These are phyloP conservation scores for Candida vaughaniae DNA, from an alignment of 805 yeast species.

Conservation along the genomic window DNA sequence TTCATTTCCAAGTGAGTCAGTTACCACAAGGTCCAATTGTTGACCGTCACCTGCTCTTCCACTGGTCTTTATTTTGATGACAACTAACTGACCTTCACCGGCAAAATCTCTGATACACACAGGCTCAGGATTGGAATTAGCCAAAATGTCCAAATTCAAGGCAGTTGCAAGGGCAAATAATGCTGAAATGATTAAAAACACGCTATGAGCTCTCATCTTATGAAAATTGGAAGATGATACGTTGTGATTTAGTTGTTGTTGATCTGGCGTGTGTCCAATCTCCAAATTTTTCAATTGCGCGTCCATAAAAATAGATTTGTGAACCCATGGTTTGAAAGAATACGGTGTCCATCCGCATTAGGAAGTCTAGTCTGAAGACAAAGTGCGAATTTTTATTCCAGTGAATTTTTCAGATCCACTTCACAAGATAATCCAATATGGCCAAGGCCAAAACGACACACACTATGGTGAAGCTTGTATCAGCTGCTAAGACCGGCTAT, in stretches of 20 bases:
- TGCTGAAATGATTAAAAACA: constrained; percentile 12
- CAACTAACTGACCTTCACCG: constrained; percentile 79
- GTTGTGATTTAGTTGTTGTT: neutral
- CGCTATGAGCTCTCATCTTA: constrained; percentile 8
- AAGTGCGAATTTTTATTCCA: constrained; percentile 4
- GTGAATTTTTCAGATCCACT: constrained; percentile 5
- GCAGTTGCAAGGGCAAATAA: constrained; percentile 30
- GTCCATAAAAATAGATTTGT: constrained; percentile 7
- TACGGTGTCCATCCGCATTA: neutral
- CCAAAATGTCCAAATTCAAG: constrained; percentile 54
- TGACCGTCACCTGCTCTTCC: constrained; percentile 90
- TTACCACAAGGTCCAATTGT: constrained; percentile 60
- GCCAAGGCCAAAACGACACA: constrained; percentile 70
- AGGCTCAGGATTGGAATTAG: constrained; percentile 49
- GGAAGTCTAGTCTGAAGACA: constrained; percentile 12
- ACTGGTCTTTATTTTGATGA: constrained; percentile 70
- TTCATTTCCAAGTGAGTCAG: constrained; percentile 83
- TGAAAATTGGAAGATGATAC: neutral
- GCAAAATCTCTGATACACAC: constrained; percentile 93
- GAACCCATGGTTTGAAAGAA: too few species aligned
- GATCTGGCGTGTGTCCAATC: constrained; percentile 9
- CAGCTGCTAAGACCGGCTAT: constrained; percentile 89
- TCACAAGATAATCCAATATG: constrained; percentile 14
- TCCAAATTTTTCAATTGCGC: constrained; percentile 13
- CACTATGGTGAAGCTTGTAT: constrained; percentile 80